Conservation (phyloP, 345 rosid genomes). For the Eucalyptus microcorys region DNA sequence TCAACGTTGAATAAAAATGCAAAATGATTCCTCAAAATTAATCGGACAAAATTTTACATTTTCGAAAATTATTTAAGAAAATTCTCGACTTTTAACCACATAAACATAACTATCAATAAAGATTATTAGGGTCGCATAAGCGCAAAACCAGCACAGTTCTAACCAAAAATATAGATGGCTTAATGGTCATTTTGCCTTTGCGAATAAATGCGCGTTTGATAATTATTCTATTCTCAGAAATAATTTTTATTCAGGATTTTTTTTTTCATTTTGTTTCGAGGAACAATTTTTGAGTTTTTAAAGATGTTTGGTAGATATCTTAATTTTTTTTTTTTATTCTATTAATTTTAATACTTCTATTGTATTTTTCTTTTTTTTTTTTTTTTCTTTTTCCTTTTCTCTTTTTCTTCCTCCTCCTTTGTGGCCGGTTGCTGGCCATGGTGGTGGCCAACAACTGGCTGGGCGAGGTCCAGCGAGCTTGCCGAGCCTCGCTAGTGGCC, state of each 20-base stretch:
- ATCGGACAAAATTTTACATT: neutral
- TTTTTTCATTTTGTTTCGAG: rapidly evolving
- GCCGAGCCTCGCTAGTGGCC: rapidly evolving
- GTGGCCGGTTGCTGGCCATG: rapidly evolving
- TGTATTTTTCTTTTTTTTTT: rapidly evolving
- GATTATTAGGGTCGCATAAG: neutral
- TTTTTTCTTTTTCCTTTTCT: no score
- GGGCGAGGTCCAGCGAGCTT: rapidly evolving
- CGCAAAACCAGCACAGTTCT: neutral
- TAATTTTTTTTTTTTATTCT: no score
- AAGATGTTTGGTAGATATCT: no score
- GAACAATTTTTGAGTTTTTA: no score
- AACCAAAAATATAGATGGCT: neutral
- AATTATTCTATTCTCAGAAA: no score
- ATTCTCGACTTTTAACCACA: neutral
- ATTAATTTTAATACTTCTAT: no score
- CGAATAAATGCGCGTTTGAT: no score
- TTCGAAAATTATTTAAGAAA: neutral
- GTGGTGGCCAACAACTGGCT: rapidly evolving
- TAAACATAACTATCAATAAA: neutral
- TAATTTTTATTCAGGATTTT: no score
- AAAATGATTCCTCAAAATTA: neutral
- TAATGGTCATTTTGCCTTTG: no score
- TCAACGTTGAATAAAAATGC: neutral
- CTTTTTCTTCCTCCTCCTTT: no score